Conservation (phyloP, 768 basidiomycete species). For the Collybia sordida region DNA sequence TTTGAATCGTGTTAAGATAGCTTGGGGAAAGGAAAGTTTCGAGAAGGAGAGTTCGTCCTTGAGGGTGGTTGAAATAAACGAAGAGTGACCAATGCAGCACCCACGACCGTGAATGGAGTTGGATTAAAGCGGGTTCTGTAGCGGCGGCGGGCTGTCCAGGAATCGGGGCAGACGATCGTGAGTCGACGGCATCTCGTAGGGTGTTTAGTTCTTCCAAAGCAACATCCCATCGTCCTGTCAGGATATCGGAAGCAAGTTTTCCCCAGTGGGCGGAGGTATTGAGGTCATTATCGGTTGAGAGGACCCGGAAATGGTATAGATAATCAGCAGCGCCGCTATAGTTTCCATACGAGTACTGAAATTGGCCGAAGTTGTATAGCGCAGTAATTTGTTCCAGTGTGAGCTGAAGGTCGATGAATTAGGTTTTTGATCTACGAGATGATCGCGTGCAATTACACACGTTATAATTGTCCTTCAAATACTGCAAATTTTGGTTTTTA, state of each 20-base stretch:
- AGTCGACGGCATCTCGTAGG: slow-evolving; percentile 90
- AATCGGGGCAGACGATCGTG: slow-evolving; percentile 57
- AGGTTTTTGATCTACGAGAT: background rate
- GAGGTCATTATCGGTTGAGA: slow-evolving; percentile 90
- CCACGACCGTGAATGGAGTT: slow-evolving; percentile 95
- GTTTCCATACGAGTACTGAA: slow-evolving; percentile 98
- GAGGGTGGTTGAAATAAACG: slow-evolving; percentile 96
- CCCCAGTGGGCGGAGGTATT: slow-evolving; percentile 99
- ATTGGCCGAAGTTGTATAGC: slow-evolving; percentile 97
- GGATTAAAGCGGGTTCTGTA: slow-evolving; percentile 74
- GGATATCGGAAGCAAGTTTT: slow-evolving; percentile 94
- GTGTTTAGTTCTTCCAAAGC: slow-evolving; percentile 94
- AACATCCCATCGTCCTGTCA: slow-evolving; percentile 93
- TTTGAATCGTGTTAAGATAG: slow-evolving; percentile 98
- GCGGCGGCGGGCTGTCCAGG: slow-evolving; percentile 30
- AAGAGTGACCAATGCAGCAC: slow-evolving; percentile 97
- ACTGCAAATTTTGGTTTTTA: slow-evolving; percentile 94
- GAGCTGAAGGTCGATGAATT: slow-evolving; percentile 52
- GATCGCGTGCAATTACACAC: slow-evolving; percentile 43
- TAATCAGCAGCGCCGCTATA: slow-evolving; percentile 97
- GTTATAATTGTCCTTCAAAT: slow-evolving; percentile 89
- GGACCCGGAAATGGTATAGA: slow-evolving; percentile 97
- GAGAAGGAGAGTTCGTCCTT: slow-evolving; percentile 88
- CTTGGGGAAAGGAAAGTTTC: slow-evolving; percentile 96
- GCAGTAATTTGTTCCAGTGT: slow-evolving; percentile 94